Conservation (phyloP, 2,329 filamentous ascomycete species). For the Venturia oleaginea region DNA sequence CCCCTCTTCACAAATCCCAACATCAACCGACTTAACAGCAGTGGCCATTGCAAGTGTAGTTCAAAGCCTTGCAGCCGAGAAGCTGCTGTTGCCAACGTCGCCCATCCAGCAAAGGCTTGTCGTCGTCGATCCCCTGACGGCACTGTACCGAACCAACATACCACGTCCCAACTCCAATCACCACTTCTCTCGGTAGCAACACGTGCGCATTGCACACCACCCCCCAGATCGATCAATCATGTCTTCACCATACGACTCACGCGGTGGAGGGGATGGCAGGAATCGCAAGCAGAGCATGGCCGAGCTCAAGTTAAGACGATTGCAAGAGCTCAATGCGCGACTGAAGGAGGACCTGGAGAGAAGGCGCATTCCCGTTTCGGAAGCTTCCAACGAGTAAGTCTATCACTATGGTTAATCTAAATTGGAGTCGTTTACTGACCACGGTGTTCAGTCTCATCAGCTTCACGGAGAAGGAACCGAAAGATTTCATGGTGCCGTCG, state of each 20-base stretch:
- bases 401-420: not conserved
- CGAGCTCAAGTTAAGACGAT: slow-evolving; percentile 88
- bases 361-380: slow-evolving; percentile 89
- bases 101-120: not conserved
- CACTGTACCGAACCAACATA: not conserved
- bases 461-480: slow-evolving; percentile 88
- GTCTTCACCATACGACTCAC: slow-evolving; percentile 56
- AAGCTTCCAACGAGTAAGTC: slow-evolving; percentile 58
- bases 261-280: slow-evolving; percentile 56
- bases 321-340: slow-evolving; percentile 95
- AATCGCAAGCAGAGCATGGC: slow-evolving; percentile 99
- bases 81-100: not conserved
- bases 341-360: slow-evolving; percentile 92
- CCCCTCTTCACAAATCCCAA: not conserved
- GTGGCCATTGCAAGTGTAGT: not conserved
- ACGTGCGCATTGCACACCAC: not conserved
- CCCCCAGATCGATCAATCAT: slow-evolving; percentile 32
- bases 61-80: not conserved
- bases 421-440: not conserved
- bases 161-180: not conserved
- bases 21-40: not conserved
- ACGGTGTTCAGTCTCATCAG: slow-evolving; percentile 67
- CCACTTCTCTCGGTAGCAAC: not conserved
- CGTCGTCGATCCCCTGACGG: not conserved
- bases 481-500: slow-evolving; percentile 97